These are phyloP conservation scores for Talaromyces piceae DNA, from an alignment of 2,329 filamentous ascomycete species.

Conservation along the genomic window DNA sequence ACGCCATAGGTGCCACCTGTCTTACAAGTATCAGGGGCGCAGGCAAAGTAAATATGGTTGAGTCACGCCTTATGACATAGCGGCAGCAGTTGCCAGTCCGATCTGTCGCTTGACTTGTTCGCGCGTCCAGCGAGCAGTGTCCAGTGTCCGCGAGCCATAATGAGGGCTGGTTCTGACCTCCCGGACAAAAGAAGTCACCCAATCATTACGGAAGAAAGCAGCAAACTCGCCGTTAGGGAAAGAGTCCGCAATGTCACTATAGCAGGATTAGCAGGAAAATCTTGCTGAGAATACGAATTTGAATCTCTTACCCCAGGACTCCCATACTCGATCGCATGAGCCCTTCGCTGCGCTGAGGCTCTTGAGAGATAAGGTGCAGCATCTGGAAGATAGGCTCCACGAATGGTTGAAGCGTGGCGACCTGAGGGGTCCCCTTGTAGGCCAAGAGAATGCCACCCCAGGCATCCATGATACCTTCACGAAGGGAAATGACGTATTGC, in stretches of 20 bases:
- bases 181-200: slow-evolving; percentile 82
- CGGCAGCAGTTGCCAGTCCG: slow-evolving; percentile 29
- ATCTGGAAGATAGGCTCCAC: slow-evolving; percentile 82
- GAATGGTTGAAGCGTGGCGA: slow-evolving; percentile 64
- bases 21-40: not conserved
- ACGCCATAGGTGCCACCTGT: not conserved
- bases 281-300: slow-evolving; percentile 12
- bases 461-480: slow-evolving; percentile 97
- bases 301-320: slow-evolving; percentile 91
- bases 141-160: slow-evolving; percentile 74
- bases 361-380: slow-evolving; percentile 69
- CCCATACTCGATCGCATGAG: slow-evolving; percentile 94
- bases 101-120: slow-evolving; percentile 92
- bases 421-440: slow-evolving; percentile 64
- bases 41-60: not conserved
- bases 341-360: slow-evolving; percentile 82
- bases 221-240: slow-evolving; percentile 86
- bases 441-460: slow-evolving; percentile 96
- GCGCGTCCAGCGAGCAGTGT: slow-evolving; percentile 93
- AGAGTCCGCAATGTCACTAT: slow-evolving; percentile 83
- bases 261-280: slow-evolving; percentile 2
- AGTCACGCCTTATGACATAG: slow-evolving; percentile 29
- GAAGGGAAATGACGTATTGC: slow-evolving; percentile 88
- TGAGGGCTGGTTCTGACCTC: slow-evolving; percentile 87
- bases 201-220: slow-evolving; percentile 80